Evolutionary conservation across 75 land plant genomes (phyloP), one percentile per base, ranked within the genome.

Genomic region (Cryptomeria japonica): DNA sequence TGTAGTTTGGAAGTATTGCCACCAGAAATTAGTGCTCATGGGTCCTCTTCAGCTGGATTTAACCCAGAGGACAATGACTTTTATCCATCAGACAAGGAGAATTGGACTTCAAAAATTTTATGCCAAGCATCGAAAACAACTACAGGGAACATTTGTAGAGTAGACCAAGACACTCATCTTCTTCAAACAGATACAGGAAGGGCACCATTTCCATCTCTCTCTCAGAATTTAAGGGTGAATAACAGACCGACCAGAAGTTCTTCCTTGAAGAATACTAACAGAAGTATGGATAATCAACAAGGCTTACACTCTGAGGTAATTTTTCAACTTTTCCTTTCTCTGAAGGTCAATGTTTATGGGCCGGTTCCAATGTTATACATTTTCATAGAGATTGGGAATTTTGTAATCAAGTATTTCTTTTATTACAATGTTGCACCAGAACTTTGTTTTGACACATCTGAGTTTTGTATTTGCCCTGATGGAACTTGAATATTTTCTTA

Each of bases 131-230:
- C n/a, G 22, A 87, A 38, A 15, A 86, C 0, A 25, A 36, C 42
- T 2, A 39, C 61, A 39, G 31, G 84, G 44, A 89, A 49, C 51
- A 75, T 38, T 72, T 58, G 7, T 13, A 84, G 73, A 84, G 5
- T 49, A 38, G 80, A 58, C 83, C 41, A 68, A 72, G 87, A 90
- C 37, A 86, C 39, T 16, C 58, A 82, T 51, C 7, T 7, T 51
- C 53, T 51, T 41, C 28, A 44, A 14, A 72, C 56, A 87, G 51
- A 92, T 86, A 56, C 72, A 25, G 91, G 86, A 16, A 87, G 94
- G 80, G 78, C 80, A 2, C 95, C 94, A 51, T 94, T 92, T 84
- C 91, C 88, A 64, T 51, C 93, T 89, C 86, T 92, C 13, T 36
- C 64, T 22, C 46, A 49, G 38, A 84, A 87, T 32, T 79, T 88